These are phyloP conservation scores for Suillus tomentosus DNA, from an alignment of 768 basidiomycete genomes.

Conservation along the genomic window DNA sequence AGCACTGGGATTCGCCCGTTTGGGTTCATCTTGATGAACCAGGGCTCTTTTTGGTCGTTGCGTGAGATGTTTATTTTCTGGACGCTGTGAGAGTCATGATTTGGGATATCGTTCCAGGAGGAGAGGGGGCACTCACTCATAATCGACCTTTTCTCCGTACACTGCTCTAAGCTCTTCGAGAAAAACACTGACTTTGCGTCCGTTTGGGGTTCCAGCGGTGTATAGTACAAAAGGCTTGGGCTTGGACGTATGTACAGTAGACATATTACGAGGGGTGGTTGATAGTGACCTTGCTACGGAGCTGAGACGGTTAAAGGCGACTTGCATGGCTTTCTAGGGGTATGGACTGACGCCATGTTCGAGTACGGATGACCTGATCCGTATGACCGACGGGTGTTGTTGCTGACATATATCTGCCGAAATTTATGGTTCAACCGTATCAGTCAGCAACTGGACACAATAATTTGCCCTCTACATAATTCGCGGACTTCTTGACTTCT, in stretches of 20 bases:
- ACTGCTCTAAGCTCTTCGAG: slow-evolving; percentile 60
- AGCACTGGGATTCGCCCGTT: slow-evolving; percentile 47
- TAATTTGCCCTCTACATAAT: not conserved
- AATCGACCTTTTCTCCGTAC: slow-evolving; percentile 29
- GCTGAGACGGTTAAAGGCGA: slow-evolving; percentile 5
- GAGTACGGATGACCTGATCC: not conserved
- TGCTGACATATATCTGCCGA: not conserved
- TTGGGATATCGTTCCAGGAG: not conserved
- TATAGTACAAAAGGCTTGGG: slow-evolving; percentile 50
- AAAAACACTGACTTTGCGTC: slow-evolving; percentile 49
- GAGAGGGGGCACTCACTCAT: no score
- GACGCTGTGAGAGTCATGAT: not conserved
- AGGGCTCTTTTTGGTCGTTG: slow-evolving; percentile 32
- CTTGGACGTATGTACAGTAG: not conserved
- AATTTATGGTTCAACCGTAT: not conserved
- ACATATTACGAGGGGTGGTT: slow-evolving; percentile 16
- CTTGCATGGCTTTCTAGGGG: slow-evolving; percentile 1
- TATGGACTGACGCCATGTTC: not conserved
- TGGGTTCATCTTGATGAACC: slow-evolving; percentile 41
- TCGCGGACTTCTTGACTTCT: not conserved
- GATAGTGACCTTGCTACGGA: slow-evolving; percentile 4
- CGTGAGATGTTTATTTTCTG: slow-evolving; percentile 25
- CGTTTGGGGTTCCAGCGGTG: slow-evolving; percentile 58
- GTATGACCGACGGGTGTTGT: not conserved
- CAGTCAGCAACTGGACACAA: not conserved